Base-by-base conservation (phyloP, 352 stramenopile genomes). In the Globisporangium okanoganense region DNA sequence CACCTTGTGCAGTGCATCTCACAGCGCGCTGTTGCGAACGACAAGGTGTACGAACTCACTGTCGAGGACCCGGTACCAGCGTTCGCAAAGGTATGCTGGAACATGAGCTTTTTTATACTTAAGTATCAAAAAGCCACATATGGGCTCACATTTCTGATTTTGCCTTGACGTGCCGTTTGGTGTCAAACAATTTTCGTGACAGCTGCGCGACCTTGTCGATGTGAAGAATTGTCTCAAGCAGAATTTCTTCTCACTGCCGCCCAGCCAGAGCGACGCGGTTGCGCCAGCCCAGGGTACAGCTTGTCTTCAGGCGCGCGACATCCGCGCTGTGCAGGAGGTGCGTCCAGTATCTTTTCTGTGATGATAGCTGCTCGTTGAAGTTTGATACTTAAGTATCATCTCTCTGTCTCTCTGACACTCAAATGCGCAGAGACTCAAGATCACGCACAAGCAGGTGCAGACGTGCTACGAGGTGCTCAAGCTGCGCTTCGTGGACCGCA, bases 31-130 rank as follows among this genome's bases (percentile, higher is more conserved):
- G 62, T 87, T 25, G 68, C 67, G 1, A 82, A 85, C 40, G 52
- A 64, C 14, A 72, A 70, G 27, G 76, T 95, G 8, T 90, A 93
- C 64, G 84, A 95, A 62, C 69, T 95, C 18, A 95, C 86, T 0
- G 84, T 95, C 48, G 86, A 95, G 58, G 86, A 95, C 61, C 86
- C 86, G 0, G 82, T 92, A 10, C 81, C 86, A 13, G 86, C 79
- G 6, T 95, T 95, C 56, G 69, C 80, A 2, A 48, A 67, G 54
- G 61, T 67, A 22, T 12, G 36, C 12, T 49, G 22, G 8, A 9
- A 43, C 13, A 18, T 40, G 25, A 10, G n/a, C n/a, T n/a, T 41
- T 27, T n/a, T 56, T 27, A 27, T 43, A 31, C 29, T 43, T 29
- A 27, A 43, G 49, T 56, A 56, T 41, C 49, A 43, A 43, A 18